Percentiles rank a stretch among this genome's conserved stretches.
Conservation (phyloP, 2,329 filamentous ascomycete genomes). For the Alternaria sp. region DNA sequence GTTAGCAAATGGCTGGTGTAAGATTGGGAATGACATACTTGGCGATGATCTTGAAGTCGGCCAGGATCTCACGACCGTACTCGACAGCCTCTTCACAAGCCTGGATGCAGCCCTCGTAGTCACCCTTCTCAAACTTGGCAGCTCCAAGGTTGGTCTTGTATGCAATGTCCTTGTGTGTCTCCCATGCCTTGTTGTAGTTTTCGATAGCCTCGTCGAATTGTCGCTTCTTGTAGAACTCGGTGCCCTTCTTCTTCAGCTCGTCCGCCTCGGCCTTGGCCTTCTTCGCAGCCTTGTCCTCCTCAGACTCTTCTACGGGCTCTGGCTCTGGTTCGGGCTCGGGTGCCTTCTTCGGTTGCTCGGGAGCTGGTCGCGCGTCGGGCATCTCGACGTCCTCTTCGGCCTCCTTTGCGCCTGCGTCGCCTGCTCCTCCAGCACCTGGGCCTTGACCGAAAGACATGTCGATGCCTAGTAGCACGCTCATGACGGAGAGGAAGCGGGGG, state of each 20-base stretch:
- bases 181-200: slow-evolving; percentile 96
- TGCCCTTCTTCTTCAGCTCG: slow-evolving; percentile 91
- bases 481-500: slow-evolving; percentile 89
- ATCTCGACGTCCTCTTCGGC: slow-evolving; percentile 77
- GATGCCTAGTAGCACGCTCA: slow-evolving; percentile 91
- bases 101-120: slow-evolving; percentile 86
- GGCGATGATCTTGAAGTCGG: slow-evolving; percentile 97
- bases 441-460: slow-evolving; percentile 78
- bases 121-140: slow-evolving; percentile 94
- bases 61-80: slow-evolving; percentile 85
- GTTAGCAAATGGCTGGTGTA: slow-evolving; percentile 9
- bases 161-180: slow-evolving; percentile 91
- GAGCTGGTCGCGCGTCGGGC: slow-evolving; percentile 68
- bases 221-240: slow-evolving; percentile 97
- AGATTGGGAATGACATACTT: slow-evolving; percentile 62
- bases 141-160: slow-evolving; percentile 97
- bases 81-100: slow-evolving; percentile 86
- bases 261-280: slow-evolving; percentile 93
- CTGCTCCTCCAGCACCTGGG: slow-evolving; percentile 53
- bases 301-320: slow-evolving; percentile 80
- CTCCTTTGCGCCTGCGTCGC: slow-evolving; percentile 52
- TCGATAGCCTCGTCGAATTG: slow-evolving; percentile 93
- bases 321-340: slow-evolving; percentile 62
- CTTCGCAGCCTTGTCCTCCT: slow-evolving; percentile 82
- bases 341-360: slow-evolving; percentile 61